Percentiles rank a stretch among this genome's conserved stretches.
These are phyloP conservation scores for Mollisiaceae sp. DNA, from an alignment of 2,329 filamentous ascomycete species.

Conservation along the genomic window DNA sequence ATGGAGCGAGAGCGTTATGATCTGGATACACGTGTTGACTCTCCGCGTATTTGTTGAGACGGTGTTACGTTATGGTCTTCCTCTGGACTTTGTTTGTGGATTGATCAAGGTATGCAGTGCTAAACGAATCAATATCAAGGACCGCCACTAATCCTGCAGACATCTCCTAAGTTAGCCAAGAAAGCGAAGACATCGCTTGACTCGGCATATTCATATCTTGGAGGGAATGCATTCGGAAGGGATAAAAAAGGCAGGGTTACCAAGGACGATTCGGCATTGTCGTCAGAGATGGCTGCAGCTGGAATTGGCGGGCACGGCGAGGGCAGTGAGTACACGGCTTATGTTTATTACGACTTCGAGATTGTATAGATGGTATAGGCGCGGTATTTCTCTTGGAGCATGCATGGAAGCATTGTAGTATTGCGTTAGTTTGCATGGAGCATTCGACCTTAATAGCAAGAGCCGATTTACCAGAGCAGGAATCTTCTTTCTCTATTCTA, in stretches of 20 bases:
- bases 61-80: slow-evolving; percentile 92
- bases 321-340: slow-evolving; percentile 87
- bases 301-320: slow-evolving; percentile 67
- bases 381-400: slow-evolving; percentile 27
- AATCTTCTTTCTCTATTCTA: slow-evolving; percentile 18
- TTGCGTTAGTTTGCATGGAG: slow-evolving; percentile 28
- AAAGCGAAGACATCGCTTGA: slow-evolving; percentile 84
- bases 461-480: slow-evolving; percentile 7
- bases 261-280: slow-evolving; percentile 82
- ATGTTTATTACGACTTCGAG: slow-evolving; percentile 96
- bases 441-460: slow-evolving; percentile 15
- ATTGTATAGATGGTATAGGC: slow-evolving; percentile 52
- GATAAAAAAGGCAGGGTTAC: slow-evolving; percentile 93
- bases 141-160: slow-evolving; percentile 55
- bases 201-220: slow-evolving; percentile 85
- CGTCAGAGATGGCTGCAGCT: slow-evolving; percentile 83
- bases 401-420: slow-evolving; percentile 34
- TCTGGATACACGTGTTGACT: slow-evolving; percentile 91
- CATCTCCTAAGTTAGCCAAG: slow-evolving; percentile 78
- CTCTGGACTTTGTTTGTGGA: slow-evolving; percentile 85
- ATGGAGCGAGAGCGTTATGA: slow-evolving; percentile 95
- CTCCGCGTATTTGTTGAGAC: slow-evolving; percentile 96
- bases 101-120: slow-evolving; percentile 75
- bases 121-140: neutral
- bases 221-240: slow-evolving; percentile 89